phyloP scores from a whole-genome alignment of 306 rosid species.

The Cicer pinnatifidum region DNA sequence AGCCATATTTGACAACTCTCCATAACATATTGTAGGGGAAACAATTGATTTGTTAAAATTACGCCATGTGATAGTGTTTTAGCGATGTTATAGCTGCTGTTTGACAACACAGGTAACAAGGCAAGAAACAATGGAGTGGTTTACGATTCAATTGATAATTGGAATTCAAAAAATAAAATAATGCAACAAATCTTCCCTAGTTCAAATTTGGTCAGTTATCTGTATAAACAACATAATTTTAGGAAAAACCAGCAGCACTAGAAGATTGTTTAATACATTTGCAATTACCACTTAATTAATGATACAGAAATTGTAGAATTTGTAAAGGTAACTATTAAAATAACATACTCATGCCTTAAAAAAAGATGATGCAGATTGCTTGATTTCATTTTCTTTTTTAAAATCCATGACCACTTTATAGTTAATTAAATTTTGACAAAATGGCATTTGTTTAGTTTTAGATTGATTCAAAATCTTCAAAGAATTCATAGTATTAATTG shows the following conservation, averaged over 20 bases:
- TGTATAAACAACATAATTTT: neutral
- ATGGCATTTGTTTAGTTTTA: conserved; percentile 14
- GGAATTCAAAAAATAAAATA: conserved; percentile 37
- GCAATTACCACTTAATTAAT: conserved; percentile 33
- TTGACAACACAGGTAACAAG: neutral
- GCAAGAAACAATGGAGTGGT: neutral
- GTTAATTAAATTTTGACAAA: conserved; percentile 22
- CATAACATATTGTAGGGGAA: no score
- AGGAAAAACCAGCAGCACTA: conserved; percentile 5
- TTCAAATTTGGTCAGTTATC: conserved; percentile 15
- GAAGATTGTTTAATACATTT: neutral
- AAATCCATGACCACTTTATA: conserved; percentile 6
- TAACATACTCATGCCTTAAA: conserved; percentile 5
- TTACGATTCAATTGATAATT: neutral
- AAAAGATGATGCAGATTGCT: conserved; percentile 8
- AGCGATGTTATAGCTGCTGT: no score
- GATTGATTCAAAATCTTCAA: conserved; percentile 23
- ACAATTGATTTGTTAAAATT: no score
- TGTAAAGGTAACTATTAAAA: conserved; percentile 26
- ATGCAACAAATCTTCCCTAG: neutral
- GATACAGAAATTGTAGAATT: neutral
- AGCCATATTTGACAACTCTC: no score
- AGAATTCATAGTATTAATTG: conserved; percentile 10
- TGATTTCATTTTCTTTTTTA: neutral
- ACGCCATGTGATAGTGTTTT: no score